These are phyloP conservation scores for Amesomyces nigricolor DNA, from an alignment of 2,329 filamentous ascomycete genomes.

Conservation along the genomic window DNA sequence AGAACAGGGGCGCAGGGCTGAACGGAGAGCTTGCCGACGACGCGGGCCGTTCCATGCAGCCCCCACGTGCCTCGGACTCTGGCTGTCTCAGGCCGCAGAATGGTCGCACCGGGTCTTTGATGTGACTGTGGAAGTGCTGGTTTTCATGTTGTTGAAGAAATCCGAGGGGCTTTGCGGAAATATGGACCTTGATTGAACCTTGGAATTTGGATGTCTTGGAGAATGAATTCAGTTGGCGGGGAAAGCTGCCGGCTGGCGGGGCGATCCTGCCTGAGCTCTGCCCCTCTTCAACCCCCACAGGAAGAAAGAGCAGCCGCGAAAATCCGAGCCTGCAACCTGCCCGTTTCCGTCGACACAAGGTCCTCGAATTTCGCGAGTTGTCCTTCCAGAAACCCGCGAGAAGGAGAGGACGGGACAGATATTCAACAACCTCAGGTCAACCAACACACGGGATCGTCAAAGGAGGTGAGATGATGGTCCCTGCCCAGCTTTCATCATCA, in stretches of 20 bases:
- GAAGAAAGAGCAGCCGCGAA: neutral
- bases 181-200: neutral
- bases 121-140: too few species aligned
- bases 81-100: neutral
- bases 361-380: too few species aligned
- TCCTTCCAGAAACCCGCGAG: too few species aligned
- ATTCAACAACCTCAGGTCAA: too few species aligned
- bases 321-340: neutral
- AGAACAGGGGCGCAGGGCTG: constrained; percentile 5
- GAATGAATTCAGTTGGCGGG: neutral
- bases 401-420: too few species aligned
- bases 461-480: too few species aligned
- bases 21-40: neutral
- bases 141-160: too few species aligned
- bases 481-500: too few species aligned
- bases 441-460: too few species aligned
- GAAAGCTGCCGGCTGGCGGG: constrained; percentile 2
- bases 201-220: too few species aligned
- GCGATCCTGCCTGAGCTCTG: constrained; percentile 4
- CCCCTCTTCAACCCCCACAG: neutral
- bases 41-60: neutral
- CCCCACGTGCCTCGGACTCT: neutral
- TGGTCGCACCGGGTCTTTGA: too few species aligned
- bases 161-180: neutral
- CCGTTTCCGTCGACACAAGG: neutral